These are phyloP conservation scores for Vicia sativa DNA, from an alignment of 306 rosid species.

Conservation along the genomic window DNA sequence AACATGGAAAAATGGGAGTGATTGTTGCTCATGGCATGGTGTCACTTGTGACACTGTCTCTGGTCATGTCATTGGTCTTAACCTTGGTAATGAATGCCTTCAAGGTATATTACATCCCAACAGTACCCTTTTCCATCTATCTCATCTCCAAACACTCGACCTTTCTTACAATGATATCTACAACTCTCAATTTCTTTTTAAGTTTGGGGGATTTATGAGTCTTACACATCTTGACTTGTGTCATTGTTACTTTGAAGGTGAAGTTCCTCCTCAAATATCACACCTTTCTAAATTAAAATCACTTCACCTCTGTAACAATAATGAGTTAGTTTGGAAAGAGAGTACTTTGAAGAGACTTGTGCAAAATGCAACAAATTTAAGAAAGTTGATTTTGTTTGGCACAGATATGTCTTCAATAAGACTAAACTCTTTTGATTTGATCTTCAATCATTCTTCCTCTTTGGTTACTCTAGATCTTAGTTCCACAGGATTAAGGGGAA, in stretches of 20 bases:
- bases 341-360: constrained; percentile 4
- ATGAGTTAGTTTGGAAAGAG: neutral
- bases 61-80: constrained; percentile 27
- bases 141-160: constrained; percentile 27
- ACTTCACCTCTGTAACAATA: neutral
- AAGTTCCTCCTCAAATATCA: neutral
- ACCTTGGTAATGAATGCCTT: constrained; percentile 25
- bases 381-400: neutral
- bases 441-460: constrained; percentile 20
- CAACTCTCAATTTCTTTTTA: neutral
- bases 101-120: constrained; percentile 1
- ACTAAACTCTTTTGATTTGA: neutral
- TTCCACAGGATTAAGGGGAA: neutral
- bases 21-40: constrained; percentile 39
- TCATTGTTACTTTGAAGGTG: neutral
- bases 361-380: constrained; percentile 23
- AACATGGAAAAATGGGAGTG: constrained; percentile 24
- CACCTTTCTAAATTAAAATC: constrained; percentile 8
- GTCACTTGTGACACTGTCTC: constrained; percentile 2
- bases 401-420: neutral
- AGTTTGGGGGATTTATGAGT: neutral
- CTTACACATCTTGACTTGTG: constrained; percentile 2
- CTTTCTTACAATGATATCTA: neutral
- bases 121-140: neutral
- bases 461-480: constrained; percentile 18